A percentile compares a stretch with the other conserved stretches of the same genome.
Evolutionary conservation across 2,329 filamentous ascomycete genomes (phyloP).

Genomic region (Fusarium lyarnte): DNA sequence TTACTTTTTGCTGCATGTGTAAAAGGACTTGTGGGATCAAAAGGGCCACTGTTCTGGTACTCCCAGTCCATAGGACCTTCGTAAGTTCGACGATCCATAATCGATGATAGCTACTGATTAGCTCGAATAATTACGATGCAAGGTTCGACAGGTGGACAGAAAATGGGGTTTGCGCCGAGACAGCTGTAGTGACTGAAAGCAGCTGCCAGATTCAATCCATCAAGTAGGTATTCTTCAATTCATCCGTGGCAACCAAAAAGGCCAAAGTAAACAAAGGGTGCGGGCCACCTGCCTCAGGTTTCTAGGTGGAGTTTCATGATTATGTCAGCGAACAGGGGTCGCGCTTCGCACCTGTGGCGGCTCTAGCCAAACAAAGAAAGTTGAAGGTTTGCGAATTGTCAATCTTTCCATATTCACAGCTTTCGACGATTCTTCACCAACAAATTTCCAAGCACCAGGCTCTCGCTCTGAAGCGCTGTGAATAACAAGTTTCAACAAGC

Average conservation of each 20-base stretch:
- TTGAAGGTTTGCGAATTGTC: constrained; percentile 34
- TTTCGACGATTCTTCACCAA: neutral
- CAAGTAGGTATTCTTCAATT: constrained; percentile 20
- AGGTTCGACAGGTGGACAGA: neutral
- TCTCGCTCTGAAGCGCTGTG: neutral
- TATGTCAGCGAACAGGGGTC: constrained; percentile 46
- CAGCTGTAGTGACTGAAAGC: constrained; percentile 21
- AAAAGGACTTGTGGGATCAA: constrained; percentile 71
- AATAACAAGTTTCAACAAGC: neutral
- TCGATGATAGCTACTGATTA: constrained; percentile 10
- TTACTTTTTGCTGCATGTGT: constrained; percentile 59
- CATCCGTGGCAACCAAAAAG: constrained; percentile 41
- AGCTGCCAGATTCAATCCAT: constrained; percentile 17
- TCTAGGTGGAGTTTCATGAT: constrained; percentile 5
- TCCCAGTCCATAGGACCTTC: constrained; percentile 75
- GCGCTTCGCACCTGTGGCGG: constrained; percentile 34
- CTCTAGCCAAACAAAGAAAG: constrained; percentile 36
- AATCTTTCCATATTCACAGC: constrained; percentile 1
- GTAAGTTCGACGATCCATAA: constrained; percentile 65
- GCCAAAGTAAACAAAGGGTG: constrained; percentile 49
- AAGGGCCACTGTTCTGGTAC: constrained; percentile 65
- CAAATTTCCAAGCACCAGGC: neutral
- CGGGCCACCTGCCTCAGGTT: constrained; percentile 39
- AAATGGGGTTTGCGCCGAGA: neutral
- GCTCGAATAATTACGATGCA: constrained; percentile 15